phyloP scores from a whole-genome alignment of 352 stramenopile species.

The Pseudoperonospora humuli region DNA sequence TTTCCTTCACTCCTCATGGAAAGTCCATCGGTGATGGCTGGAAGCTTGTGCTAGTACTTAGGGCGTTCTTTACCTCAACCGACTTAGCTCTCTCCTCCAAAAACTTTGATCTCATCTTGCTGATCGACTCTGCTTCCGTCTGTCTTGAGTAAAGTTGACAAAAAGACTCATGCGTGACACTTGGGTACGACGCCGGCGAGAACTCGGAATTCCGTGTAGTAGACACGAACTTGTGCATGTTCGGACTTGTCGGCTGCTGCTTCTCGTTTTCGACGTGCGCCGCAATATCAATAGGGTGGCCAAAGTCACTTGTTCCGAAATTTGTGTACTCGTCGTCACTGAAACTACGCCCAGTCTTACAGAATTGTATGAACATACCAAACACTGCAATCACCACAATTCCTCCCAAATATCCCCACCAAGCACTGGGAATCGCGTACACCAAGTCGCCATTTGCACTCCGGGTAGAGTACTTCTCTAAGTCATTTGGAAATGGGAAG shows the following conservation, averaged over 20 bases:
- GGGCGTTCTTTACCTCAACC: conserved; percentile 4
- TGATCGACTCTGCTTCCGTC: conserved; percentile 18
- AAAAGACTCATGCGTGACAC: conserved; percentile 15
- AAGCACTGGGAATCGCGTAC: conserved; percentile 28
- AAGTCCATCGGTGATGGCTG: conserved; percentile 3
- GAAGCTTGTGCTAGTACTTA: conserved; percentile 7
- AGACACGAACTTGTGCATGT: conserved; percentile 7
- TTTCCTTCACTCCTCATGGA: background rate
- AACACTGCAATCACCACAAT: conserved; percentile 26
- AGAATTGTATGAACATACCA: conserved; percentile 29
- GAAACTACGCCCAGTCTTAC: conserved; percentile 13
- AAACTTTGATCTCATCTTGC: conserved; percentile 14
- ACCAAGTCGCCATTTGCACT: conserved; percentile 15
- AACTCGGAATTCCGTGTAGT: conserved; percentile 14
- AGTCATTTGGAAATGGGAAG: conserved; percentile 28
- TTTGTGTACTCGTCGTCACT: conserved; percentile 17
- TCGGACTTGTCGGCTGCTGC: conserved; percentile 3
- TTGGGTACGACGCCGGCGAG: conserved; percentile 11
- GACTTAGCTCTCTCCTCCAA: conserved; percentile 15
- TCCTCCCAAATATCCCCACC: conserved; percentile 33
- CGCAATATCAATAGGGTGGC: conserved; percentile 12
- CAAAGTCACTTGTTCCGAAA: conserved; percentile 12
- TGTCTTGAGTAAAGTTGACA: conserved; percentile 24
- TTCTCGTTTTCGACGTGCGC: conserved; percentile 20
- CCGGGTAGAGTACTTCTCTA: conserved; percentile 22